Base-by-base conservation (phyloP, 495 filamentous ascomycete species). In the Penicillium odoratum region DNA sequence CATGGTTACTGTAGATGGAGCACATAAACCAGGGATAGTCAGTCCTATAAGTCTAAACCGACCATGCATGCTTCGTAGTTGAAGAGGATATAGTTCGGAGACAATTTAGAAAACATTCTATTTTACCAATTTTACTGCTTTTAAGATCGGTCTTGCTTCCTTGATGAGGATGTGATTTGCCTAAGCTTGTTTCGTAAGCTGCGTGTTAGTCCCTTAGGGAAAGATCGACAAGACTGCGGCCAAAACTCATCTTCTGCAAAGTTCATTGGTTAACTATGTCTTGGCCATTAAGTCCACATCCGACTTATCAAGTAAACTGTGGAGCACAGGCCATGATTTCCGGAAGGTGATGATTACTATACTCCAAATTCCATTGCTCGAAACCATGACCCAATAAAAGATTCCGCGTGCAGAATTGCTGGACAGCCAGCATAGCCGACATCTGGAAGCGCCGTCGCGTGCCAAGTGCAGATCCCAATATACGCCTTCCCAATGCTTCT, bases 391-490 rank as follows among this genome's bases (percentile, higher is more conserved):
- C 44, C 44, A 47, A 47, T 47, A 4, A 28, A 9, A 11, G 18
- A 13, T 28, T 26, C 1, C 13, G 33, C 18, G 3, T 18, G 8
- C 13, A 30, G 15, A 13, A 33, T 48, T 5, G 46, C 25, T 48
- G 25, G 46, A 29, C 28, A 40, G 46, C 28, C 26, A 28, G 46
- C 28, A 29, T 11, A 11, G 46, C 28, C 46, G 46, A 48, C 21
- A 2, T 21, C 21, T 21, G n/a, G n/a, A n/a, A 29, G 46, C 13
- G 46, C n/a, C n/a, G 26, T 48, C 46, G 46, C 13, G 28, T 48
- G 28, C 46, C 46, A 28, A 13, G 26, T 48, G 46, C 28, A 48
- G 46, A 48, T 48, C 46, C 46, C 46, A 48, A 48, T 48, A 29
- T 48, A 31, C 13, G 25, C 28, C 18, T 48, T 48, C 46, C 5